Conservation (phyloP, 768 basidiomycete genomes). For the Suillus paluster region DNA sequence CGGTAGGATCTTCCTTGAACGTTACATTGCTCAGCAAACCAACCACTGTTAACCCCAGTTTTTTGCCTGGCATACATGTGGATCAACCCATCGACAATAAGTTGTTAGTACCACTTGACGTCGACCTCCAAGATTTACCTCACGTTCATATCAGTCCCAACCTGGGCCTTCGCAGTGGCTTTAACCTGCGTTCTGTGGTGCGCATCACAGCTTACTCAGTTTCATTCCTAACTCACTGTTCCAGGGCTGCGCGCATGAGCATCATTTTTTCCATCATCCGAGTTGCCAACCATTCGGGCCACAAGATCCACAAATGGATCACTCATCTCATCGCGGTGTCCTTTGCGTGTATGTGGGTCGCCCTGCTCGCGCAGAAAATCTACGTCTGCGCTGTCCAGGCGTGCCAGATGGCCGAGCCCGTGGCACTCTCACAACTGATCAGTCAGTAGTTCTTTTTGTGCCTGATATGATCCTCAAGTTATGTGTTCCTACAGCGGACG, state of each 20-base stretch:
- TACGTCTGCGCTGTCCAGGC: conserved; percentile 7
- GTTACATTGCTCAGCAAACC: not conserved
- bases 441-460: conserved; percentile 19
- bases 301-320: conserved; percentile 12
- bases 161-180: conserved; percentile 20
- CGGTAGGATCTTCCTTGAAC: not conserved
- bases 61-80: conserved; percentile 14
- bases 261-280: conserved; percentile 28
- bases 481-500: not conserved
- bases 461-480: not conserved
- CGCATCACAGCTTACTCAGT: no score
- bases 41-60: not conserved
- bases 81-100: conserved; percentile 6
- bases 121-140: conserved; percentile 2
- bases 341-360: conserved; percentile 20
- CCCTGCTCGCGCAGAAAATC: conserved; percentile 15
- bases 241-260: conserved; percentile 30
- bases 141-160: not conserved
- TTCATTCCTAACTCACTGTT: not conserved
- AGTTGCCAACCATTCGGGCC: conserved; percentile 18
- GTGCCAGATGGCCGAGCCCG: conserved; percentile 15
- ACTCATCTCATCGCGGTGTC: conserved; percentile 14
- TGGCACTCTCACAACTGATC: conserved; percentile 21
- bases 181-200: conserved; percentile 28
- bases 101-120: conserved; percentile 11